Evolutionary conservation across 352 stramenopile species (phyloP), one percentile per base, ranked within the genome.

Genomic region (Globisporangium spinosum): DNA sequence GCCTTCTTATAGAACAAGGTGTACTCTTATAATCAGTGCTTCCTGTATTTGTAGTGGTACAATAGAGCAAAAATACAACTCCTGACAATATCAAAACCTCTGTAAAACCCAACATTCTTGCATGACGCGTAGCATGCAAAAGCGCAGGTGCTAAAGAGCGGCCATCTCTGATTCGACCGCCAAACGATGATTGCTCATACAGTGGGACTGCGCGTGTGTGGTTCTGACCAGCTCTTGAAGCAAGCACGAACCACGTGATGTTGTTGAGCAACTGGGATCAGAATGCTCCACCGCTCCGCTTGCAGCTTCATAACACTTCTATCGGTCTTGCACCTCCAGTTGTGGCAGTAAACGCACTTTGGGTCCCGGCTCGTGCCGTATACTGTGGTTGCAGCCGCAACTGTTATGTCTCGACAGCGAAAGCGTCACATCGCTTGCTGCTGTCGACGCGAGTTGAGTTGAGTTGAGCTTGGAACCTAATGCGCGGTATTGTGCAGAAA

Each of bases 161-260:
- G 27, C 9, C 13, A 35, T 35, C 54, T 58, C 54, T 27, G 15
- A 27, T 35, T 35, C 53, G 53, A 58, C 15, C 13, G 25, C 54
- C 54, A 59, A 59, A 40, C 22, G 53, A 12, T 59, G 54, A 59
- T 59, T 59, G 54, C 54, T 59, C 54, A 59, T 59, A 59, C 54
- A 59, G 54, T 59, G 25, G 54, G 54, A 59, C 27, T 15, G 22
- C 8, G 23, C 27, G 17, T 40, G 32, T n/a, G 35, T 59, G 54
- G 54, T 27, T 59, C 27, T 59, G 54, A 59, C 54, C 32, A 59
- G 54, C 25, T 59, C 54, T 59, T 59, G 54, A 59, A 59, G 54
- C 38, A 15, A 17, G 17, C 54, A 40, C 17, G 23, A n/a, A 22
- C 54, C 5, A 40, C 27, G 27, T 59, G 27, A 40, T 59, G 27